These are phyloP conservation scores for Aspergillus quadricinctus DNA, from an alignment of 2,329 filamentous ascomycete species.

Conservation along the genomic window DNA sequence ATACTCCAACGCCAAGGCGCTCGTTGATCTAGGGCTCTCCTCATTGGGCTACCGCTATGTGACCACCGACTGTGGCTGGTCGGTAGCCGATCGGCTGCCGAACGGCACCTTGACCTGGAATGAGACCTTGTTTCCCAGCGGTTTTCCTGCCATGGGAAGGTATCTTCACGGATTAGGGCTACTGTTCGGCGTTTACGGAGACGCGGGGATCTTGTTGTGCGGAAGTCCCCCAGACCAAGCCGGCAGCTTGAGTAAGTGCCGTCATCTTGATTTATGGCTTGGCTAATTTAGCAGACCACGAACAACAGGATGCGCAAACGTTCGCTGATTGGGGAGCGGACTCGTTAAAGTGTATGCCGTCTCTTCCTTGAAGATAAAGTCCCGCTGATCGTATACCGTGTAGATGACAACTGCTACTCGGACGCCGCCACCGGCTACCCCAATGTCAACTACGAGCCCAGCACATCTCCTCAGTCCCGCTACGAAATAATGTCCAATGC, in stretches of 20 bases:
- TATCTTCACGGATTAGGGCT: slow-evolving; percentile 40
- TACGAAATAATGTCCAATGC: slow-evolving; percentile 47
- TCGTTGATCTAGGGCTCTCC: slow-evolving; percentile 50
- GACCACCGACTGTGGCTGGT: slow-evolving; percentile 59
- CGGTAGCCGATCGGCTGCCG: slow-evolving; percentile 28
- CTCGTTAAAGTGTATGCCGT: slow-evolving; percentile 46
- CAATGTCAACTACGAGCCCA: slow-evolving; percentile 40
- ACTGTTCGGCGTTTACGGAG: slow-evolving; percentile 44
- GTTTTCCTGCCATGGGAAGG: slow-evolving; percentile 38
- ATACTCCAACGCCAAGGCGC: slow-evolving; percentile 49
- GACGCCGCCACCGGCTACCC: slow-evolving; percentile 37
- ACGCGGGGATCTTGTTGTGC: slow-evolving; percentile 42
- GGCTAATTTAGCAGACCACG: slow-evolving; percentile 26
- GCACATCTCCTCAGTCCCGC: slow-evolving; percentile 38
- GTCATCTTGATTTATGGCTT: slow-evolving; percentile 22
- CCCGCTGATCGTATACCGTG: background rate
- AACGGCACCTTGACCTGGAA: slow-evolving; percentile 43
- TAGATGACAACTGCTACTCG: slow-evolving; percentile 49
- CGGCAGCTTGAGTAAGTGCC: slow-evolving; percentile 34
- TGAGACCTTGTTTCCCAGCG: slow-evolving; percentile 38
- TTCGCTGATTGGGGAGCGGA: slow-evolving; percentile 36
- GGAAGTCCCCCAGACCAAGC: slow-evolving; percentile 26
- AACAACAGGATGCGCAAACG: slow-evolving; percentile 40
- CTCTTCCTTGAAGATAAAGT: background rate
- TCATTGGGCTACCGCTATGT: slow-evolving; percentile 54